Base-by-base conservation (phyloP, 2,329 filamentous ascomycete genomes). In the Diaporthe aspalathi region DNA sequence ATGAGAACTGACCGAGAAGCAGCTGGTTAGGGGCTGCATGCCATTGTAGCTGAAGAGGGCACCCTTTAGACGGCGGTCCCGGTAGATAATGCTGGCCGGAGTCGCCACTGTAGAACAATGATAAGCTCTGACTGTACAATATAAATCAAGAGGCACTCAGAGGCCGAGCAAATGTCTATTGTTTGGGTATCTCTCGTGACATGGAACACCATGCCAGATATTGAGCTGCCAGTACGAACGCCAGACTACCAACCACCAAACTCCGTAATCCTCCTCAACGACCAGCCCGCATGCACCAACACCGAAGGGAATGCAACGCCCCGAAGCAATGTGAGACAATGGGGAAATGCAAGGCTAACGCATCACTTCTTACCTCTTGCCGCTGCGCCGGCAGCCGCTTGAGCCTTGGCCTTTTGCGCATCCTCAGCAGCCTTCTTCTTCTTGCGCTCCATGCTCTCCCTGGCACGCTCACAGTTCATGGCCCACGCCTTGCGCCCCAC, bases 401-500 rank as follows among this genome's bases (percentile, higher is more conserved):
- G 9, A 7, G 7, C 16, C 17, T 29, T 20, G 4, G 7, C 16
- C 27, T 20, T 60, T n/a, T 20, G 43, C 38, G 24, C 40, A 20
- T 54, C 52, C 40, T 54, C 17, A 6, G 53, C 54, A 43, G 50
- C 40, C 68, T 47, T 65, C 2, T 47, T 65, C 2, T 14, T 7
- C 52, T 57, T 60, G 32, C 27, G 49, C 38, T 68, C 54, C 43
- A 74, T 70, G 8, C 54, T 60, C 40, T 75, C 72, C 29, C 54
- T 60, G 2, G 68, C 69, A 62, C 73, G 74, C 43, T 70, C 57
- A 12, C 72, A 63, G 27, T 77, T 73, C 38, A 29, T 62, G 22
- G 27, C 49, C 77, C 74, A 77, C 4, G 77, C 76, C n/a, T 67
- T 45, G 12, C 67, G 35, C 20, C 67, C 73, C 11, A 88, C 80